Base-by-base conservation (phyloP, 495 filamentous ascomycete genomes). In the Penicillium steckii region DNA sequence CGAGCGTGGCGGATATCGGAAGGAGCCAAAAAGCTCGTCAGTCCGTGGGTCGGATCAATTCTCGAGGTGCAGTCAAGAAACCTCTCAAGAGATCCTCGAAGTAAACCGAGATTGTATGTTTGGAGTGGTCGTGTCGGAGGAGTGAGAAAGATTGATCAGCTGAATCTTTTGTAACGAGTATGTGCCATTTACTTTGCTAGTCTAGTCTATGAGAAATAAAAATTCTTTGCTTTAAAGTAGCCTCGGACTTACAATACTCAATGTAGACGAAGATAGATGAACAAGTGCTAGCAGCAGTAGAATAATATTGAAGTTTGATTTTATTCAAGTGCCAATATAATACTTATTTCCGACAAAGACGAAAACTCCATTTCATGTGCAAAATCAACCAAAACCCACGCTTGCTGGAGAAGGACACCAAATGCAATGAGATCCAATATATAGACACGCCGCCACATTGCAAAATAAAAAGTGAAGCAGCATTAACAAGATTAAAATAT, bases 321-420 rank as follows among this genome's bases (percentile, higher is more conserved):
- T 15, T 3, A 21, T 8, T 51, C 29, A 42, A 53, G 23, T 42
- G 2, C n/a, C 15, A 23, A 24, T 44, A 53, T 57, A 50, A 53
- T n/a, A n/a, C n/a, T n/a, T n/a, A n/a, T 33, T 53, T 53, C 50
- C 10, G 23, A 48, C 23, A 27, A n/a, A 26, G 6, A 19, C 13
- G n/a, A 27, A 33, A 33, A 46, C 52, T 48, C 52, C 52, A 24
- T 46, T 52, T 32, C 45, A 48, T 57, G 29, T 52, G 29, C 23
- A 45, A 42, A 24, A 26, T 10, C 18, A 33, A 46, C 25, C 30
- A 50, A 40, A 48, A 49, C 27, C 21, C 44, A 55, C 59, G 59
- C 59, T 61, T 49, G 55, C 59, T 55, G 18, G 23, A 37, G n/a
- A 48, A 8, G 21, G 17, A 55, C 37, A 53, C 41, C 46, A 29